Evolutionary conservation across 371 early-diverging fungal genomes (phyloP).

Genomic region (Cladochytrium tenue): DNA sequence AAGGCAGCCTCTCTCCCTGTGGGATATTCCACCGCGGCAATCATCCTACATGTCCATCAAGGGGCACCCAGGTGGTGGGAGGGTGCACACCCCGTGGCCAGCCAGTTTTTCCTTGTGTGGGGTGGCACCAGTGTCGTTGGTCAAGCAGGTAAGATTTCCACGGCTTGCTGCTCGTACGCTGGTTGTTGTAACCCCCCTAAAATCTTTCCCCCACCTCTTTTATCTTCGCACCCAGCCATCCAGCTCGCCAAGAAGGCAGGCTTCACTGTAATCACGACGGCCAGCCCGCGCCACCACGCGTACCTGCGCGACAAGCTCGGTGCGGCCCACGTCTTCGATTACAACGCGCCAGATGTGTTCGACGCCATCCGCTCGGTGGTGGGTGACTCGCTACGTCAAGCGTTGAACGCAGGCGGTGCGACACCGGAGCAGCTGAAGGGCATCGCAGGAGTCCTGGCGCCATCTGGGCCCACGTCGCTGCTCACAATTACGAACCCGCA

Average conservation of each 20-base stretch:
- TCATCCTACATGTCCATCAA: conserved; percentile 5
- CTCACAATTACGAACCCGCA: no score
- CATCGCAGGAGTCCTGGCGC: neutral
- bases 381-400: conserved; percentile 15
- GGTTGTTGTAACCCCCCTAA: no score
- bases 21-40: conserved; percentile 14
- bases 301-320: conserved; percentile 27
- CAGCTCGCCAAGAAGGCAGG: conserved; percentile 23
- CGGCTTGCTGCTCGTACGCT: no score
- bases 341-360: conserved; percentile 11
- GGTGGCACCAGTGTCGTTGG: conserved; percentile 22
- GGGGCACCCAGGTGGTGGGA: neutral
- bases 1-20: conserved; percentile 17
- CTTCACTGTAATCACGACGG: conserved; percentile 38
- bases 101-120: conserved; percentile 23
- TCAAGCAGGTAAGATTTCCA: neutral
- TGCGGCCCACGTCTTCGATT: conserved; percentile 40
- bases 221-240: conserved; percentile 27
- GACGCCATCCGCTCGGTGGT: conserved; percentile 6
- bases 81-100: neutral
- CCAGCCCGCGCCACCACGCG: conserved; percentile 30
- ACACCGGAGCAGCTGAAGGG: neutral
- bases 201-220: no score
- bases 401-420: conserved; percentile 19
- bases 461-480: neutral